These are phyloP conservation scores for Xylaria palmicola DNA, from an alignment of 495 filamentous ascomycete genomes.

Conservation along the genomic window DNA sequence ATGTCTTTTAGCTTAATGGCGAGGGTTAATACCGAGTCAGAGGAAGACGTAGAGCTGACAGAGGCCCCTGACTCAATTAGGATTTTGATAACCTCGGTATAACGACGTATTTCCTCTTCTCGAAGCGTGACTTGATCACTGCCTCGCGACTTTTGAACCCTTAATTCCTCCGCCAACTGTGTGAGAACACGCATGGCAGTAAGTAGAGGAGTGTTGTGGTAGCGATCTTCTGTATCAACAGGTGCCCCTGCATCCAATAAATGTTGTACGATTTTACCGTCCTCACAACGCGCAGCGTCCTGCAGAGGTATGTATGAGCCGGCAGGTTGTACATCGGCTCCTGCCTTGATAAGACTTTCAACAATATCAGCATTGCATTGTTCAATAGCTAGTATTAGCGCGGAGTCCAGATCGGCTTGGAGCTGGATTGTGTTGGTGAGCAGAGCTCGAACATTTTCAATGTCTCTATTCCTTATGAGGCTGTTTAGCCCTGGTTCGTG, in stretches of 20 bases:
- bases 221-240: too few relatives aligned
- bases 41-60: not conserved
- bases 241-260: too few relatives aligned
- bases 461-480: too few relatives aligned
- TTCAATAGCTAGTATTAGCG: not conserved
- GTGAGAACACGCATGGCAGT: too few relatives aligned
- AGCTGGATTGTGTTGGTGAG: not conserved
- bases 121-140: not conserved
- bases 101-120: not conserved
- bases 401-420: not conserved
- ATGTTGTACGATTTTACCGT: not conserved
- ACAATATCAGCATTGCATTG: not conserved
- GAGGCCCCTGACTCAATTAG: not conserved
- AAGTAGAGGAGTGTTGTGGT: not conserved
- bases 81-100: not conserved
- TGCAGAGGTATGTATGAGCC: too few relatives aligned
- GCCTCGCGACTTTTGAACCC: too few relatives aligned
- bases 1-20: too few relatives aligned
- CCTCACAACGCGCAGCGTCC: not conserved
- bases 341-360: not conserved
- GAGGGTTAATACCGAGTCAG: too few relatives aligned
- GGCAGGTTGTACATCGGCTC: too few relatives aligned
- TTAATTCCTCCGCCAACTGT: too few relatives aligned
- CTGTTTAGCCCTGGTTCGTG: too few relatives aligned
- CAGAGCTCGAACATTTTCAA: too few relatives aligned